phyloP scores from a whole-genome alignment of 163 green algal species.

The Scenedesmus sp. region DNA sequence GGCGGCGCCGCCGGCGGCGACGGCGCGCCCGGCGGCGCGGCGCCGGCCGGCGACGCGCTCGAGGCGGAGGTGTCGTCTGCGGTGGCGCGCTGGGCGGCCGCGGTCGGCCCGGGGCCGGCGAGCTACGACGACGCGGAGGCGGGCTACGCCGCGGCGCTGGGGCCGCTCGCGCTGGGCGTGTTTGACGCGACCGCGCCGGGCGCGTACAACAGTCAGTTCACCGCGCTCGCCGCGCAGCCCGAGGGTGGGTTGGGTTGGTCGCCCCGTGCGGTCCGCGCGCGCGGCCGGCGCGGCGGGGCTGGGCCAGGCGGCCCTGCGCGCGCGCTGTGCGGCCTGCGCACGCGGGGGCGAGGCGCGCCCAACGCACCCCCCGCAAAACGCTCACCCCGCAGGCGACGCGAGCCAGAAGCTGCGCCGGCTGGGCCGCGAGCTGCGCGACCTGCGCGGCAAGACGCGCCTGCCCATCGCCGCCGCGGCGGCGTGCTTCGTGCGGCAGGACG shows the following conservation, averaged over 20 bases:
- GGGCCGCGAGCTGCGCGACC: conserved; percentile 68
- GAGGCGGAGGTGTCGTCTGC: conserved; percentile 2
- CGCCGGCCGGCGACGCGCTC: not conserved
- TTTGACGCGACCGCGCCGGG: conserved; percentile 65
- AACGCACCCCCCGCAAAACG: not conserved
- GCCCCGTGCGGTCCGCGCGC: not conserved
- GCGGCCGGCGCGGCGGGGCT: not conserved
- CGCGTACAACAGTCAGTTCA: conserved; percentile 68
- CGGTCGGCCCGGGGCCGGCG: not conserved
- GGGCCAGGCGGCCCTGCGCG: not conserved
- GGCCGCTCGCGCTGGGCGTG: conserved; percentile 55
- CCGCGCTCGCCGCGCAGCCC: conserved; percentile 50
- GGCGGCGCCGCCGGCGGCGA: not conserved
- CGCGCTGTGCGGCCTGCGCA: not conserved
- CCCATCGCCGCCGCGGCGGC: conserved; percentile 65
- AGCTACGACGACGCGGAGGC: conserved; percentile 41
- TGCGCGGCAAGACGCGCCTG: conserved; percentile 63
- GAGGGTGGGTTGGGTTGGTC: conserved; percentile 46
- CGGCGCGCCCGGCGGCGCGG: not conserved
- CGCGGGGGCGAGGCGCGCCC: not conserved
- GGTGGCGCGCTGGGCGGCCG: conserved; percentile 4
- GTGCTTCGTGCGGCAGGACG: conserved; percentile 78
- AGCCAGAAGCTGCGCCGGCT: conserved; percentile 74
- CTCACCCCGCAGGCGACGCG: conserved; percentile 23
- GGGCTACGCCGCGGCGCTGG: conserved; percentile 53